A percentile compares a stretch with the other conserved stretches of the same genome.
Conservation (phyloP, 768 basidiomycete species). For the Xanthoconium purpureum region DNA sequence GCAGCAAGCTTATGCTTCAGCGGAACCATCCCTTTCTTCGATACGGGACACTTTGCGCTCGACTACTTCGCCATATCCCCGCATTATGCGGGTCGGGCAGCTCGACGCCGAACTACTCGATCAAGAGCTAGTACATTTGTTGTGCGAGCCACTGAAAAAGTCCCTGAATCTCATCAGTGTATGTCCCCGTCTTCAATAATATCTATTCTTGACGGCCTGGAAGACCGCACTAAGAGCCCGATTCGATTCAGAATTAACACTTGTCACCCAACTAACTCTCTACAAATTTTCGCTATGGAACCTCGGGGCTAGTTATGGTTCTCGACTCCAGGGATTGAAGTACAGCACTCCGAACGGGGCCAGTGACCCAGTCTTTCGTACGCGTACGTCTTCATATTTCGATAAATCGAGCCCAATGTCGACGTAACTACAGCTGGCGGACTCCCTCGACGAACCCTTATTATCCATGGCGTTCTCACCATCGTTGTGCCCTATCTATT, state of each 20-base stretch:
- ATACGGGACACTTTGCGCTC: conserved; percentile 42
- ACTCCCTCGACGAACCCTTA: conserved; percentile 56
- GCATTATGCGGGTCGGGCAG: conserved; percentile 81
- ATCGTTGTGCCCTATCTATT: conserved; percentile 78
- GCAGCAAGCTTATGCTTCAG: conserved; percentile 64
- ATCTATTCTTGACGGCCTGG: conserved; percentile 16
- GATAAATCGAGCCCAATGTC: background rate
- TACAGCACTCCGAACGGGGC: conserved; percentile 40
- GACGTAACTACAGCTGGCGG: conserved; percentile 51
- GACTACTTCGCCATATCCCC: conserved; percentile 33
- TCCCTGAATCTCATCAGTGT: conserved; percentile 70
- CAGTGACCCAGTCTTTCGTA: conserved; percentile 8
- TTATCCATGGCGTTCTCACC: conserved; percentile 70
- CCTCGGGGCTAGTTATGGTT: conserved; percentile 76
- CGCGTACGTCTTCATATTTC: conserved; percentile 20
- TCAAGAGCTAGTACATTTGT: conserved; percentile 75
- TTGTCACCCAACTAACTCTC: conserved; percentile 67
- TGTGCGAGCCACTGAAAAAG: conserved; percentile 77
- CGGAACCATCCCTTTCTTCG: conserved; percentile 50
- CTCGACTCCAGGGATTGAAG: conserved; percentile 73
- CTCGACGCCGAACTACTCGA: conserved; percentile 91
- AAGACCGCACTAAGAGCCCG: conserved; percentile 58
- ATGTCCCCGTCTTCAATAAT: conserved; percentile 24
- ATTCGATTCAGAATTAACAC: conserved; percentile 70
- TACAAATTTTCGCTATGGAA: conserved; percentile 87